A percentile compares a stretch with the other conserved stretches of the same genome.
These are phyloP conservation scores for Gnomoniopsis smithogilvyi DNA, from an alignment of 2,329 filamentous ascomycete species.

Conservation along the genomic window DNA sequence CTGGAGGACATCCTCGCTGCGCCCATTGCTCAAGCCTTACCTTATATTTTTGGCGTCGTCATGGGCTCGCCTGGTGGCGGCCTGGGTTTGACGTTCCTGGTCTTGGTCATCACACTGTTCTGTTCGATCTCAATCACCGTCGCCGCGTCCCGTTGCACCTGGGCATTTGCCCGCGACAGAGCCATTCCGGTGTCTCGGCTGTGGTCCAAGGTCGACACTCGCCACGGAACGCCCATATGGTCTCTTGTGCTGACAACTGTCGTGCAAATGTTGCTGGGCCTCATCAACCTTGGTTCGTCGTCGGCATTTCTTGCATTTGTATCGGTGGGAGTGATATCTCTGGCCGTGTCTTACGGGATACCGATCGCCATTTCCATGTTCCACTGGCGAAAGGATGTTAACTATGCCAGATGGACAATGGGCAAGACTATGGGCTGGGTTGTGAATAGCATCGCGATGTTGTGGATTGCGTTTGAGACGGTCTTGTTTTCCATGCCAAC, in stretches of 20 bases:
- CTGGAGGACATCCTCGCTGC: conserved; percentile 42
- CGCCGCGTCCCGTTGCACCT: conserved; percentile 63
- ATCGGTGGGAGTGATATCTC: conserved; percentile 53
- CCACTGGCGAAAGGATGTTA: conserved; percentile 42
- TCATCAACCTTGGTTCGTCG: conserved; percentile 56
- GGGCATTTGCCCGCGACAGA: conserved; percentile 61
- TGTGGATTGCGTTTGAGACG: conserved; percentile 50
- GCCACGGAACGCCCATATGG: conserved; percentile 52
- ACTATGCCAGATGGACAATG: conserved; percentile 45
- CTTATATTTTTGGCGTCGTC: conserved; percentile 49
- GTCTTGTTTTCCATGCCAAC: conserved; percentile 54
- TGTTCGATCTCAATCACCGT: conserved; percentile 66
- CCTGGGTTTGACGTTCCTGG: conserved; percentile 47
- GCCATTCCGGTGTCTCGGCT: conserved; percentile 48
- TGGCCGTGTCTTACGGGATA: conserved; percentile 54
- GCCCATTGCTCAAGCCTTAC: conserved; percentile 50
- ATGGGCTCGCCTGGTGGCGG: conserved; percentile 49
- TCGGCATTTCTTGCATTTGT: conserved; percentile 57
- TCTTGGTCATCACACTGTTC: conserved; percentile 54
- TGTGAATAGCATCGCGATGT: conserved; percentile 43
- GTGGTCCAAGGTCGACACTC: conserved; percentile 51
- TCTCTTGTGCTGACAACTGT: conserved; percentile 53
- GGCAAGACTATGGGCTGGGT: conserved; percentile 37
- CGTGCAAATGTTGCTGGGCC: conserved; percentile 50
- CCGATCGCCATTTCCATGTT: conserved; percentile 50